These are phyloP conservation scores for Alternaria panax DNA, from an alignment of 2,329 filamentous ascomycete species.

Conservation along the genomic window DNA sequence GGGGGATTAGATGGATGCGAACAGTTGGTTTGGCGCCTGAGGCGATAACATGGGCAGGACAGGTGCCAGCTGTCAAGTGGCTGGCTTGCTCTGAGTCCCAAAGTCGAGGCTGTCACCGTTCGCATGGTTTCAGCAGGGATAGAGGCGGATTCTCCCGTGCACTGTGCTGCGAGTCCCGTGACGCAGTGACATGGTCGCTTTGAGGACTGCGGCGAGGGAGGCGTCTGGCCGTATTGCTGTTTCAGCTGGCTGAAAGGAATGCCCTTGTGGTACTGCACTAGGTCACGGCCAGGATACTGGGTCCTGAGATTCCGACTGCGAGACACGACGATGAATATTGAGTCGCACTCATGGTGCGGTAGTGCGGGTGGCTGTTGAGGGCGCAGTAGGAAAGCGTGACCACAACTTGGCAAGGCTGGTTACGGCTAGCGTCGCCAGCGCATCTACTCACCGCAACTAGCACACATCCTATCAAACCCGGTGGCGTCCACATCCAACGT, in stretches of 20 bases:
- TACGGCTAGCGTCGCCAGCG: constrained; percentile 43
- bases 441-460: constrained; percentile 50
- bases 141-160: constrained; percentile 32
- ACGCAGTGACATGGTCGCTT: constrained; percentile 21
- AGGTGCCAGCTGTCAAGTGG: constrained; percentile 32
- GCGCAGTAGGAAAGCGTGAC: constrained; percentile 40
- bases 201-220: constrained; percentile 22
- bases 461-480: constrained; percentile 39
- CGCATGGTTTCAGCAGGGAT: constrained; percentile 42
- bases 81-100: constrained; percentile 24
- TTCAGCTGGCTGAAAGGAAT: constrained; percentile 39
- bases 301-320: constrained; percentile 28
- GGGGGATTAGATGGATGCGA: constrained; percentile 43
- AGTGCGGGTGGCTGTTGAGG: constrained; percentile 37
- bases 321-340: constrained; percentile 29
- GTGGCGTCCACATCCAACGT: constrained; percentile 45
- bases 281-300: constrained; percentile 34
- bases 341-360: constrained; percentile 25
- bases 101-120: constrained; percentile 43
- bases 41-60: constrained; percentile 32
- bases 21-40: constrained; percentile 47
- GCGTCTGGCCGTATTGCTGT: constrained; percentile 32
- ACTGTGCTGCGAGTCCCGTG: constrained; percentile 37
- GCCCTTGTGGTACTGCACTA: constrained; percentile 35
- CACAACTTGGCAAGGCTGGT: constrained; percentile 23